Percentiles rank a stretch among this genome's conserved stretches.
These are phyloP conservation scores for Rhododendron simsii DNA, from an alignment of 148 eudicot genomes.

Conservation along the genomic window DNA sequence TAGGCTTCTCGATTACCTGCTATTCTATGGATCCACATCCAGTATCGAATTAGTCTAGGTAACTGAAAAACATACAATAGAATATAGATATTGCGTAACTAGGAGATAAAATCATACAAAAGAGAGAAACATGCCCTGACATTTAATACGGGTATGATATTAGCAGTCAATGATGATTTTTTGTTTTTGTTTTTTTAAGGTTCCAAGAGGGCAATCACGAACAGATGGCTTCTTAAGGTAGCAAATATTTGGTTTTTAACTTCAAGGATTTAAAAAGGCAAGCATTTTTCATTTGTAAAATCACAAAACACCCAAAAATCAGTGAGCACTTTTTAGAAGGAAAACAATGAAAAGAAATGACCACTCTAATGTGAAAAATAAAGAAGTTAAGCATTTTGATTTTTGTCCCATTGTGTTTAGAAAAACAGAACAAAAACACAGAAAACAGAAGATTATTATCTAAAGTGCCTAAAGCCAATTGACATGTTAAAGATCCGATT, in stretches of 20 bases:
- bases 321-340: not conserved
- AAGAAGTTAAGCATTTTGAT: not conserved
- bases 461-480: not conserved
- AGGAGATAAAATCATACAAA: not conserved
- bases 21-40: not conserved
- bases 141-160: not conserved
- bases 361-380: not conserved
- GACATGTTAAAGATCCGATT: not conserved
- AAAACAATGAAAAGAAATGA: not conserved
- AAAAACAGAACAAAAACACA: not conserved
- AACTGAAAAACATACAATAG: not conserved
- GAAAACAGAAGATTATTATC: not conserved
- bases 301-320: not conserved
- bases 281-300: not conserved
- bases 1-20: not conserved
- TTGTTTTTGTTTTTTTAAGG: not conserved
- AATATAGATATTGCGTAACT: not conserved
- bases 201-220: not conserved
- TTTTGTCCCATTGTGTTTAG: not conserved
- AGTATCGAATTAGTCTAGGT: not conserved
- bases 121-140: not conserved
- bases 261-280: not conserved
- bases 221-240: not conserved
- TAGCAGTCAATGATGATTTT: not conserved
- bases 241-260: not conserved